These are phyloP conservation scores for Athelia psychrophila DNA, from an alignment of 1,284 basidiomycete species.

Conservation along the genomic window DNA sequence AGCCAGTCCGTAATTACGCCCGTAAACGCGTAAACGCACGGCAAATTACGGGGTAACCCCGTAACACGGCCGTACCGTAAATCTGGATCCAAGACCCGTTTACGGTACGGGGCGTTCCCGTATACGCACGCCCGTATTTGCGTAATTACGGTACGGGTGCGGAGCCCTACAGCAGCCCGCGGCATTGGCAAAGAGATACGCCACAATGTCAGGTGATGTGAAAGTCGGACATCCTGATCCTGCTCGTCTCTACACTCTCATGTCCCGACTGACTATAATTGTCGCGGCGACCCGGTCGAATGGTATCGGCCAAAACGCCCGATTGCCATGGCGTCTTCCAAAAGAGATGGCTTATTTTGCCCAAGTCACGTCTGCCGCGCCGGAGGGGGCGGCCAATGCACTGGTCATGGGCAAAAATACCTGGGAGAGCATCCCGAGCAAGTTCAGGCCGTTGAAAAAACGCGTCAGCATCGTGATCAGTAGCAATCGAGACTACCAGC, in stretches of 20 bases:
- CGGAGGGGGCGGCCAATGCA: conserved; percentile 61
- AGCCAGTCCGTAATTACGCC: too few relatives aligned
- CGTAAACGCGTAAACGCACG: too few relatives aligned
- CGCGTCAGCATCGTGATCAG: conserved; percentile 85
- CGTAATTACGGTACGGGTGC: too few relatives aligned
- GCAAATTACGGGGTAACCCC: too few relatives aligned
- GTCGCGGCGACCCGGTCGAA: conserved; percentile 88
- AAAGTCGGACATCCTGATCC: not conserved
- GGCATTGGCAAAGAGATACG: too few relatives aligned
- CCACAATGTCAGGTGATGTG: too few relatives aligned
- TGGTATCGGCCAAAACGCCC: conserved; percentile 80
- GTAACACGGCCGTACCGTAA: too few relatives aligned
- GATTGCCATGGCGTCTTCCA: conserved; percentile 88
- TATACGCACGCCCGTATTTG: too few relatives aligned
- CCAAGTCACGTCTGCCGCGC: conserved; percentile 65
- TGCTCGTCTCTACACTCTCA: conserved; percentile 11
- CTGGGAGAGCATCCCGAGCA: conserved; percentile 96
- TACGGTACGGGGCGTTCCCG: too few relatives aligned
- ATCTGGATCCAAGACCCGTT: too few relatives aligned
- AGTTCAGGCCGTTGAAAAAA: conserved; percentile 79
- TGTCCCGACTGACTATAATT: conserved; percentile 80
- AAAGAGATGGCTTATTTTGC: conserved; percentile 96
- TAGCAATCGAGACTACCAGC: conserved; percentile 54
- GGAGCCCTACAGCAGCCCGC: too few relatives aligned
- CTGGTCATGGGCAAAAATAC: conserved; percentile 97